Percentiles rank a stretch among this genome's conserved stretches.
These are phyloP conservation scores for Colletotrichum tamarilloi DNA, from an alignment of 2,329 filamentous ascomycete genomes.

Conservation along the genomic window DNA sequence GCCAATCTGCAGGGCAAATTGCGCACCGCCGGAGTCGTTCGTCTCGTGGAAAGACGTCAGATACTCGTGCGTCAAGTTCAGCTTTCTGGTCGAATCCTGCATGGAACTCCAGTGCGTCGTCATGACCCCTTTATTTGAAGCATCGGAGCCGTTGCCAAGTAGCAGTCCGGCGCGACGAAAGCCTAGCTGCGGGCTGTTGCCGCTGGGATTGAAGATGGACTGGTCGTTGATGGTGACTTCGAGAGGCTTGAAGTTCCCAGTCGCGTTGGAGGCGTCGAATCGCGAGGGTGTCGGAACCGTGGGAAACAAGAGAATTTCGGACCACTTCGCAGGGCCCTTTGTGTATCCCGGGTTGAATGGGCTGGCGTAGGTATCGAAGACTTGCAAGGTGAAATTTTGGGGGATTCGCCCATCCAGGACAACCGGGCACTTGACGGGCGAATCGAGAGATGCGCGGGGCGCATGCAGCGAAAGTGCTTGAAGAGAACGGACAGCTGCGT, in stretches of 20 bases:
- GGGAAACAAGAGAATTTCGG: slow-evolving; percentile 61
- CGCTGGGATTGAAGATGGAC: slow-evolving; percentile 65
- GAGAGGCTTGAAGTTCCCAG: slow-evolving; percentile 47
- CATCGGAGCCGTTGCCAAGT: slow-evolving; percentile 58
- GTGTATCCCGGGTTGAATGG: slow-evolving; percentile 63
- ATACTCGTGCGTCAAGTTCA: slow-evolving; percentile 72
- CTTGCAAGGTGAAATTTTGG: slow-evolving; percentile 46
- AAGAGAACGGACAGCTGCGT: slow-evolving; percentile 10
- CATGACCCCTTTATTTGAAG: slow-evolving; percentile 64
- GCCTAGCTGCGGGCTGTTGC: slow-evolving; percentile 60
- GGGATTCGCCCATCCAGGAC: slow-evolving; percentile 60
- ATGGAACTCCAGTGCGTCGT: slow-evolving; percentile 70
- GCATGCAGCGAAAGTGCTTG: slow-evolving; percentile 1
- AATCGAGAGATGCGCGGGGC: background rate
- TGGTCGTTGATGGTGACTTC: slow-evolving; percentile 67
- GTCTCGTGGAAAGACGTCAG: slow-evolving; percentile 63
- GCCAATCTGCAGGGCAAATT: slow-evolving; percentile 66
- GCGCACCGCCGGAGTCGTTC: slow-evolving; percentile 58
- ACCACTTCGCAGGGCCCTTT: slow-evolving; percentile 63
- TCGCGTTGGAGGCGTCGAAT: slow-evolving; percentile 57
- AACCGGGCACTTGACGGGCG: slow-evolving; percentile 46
- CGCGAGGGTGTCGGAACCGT: slow-evolving; percentile 38
- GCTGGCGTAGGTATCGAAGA: slow-evolving; percentile 56
- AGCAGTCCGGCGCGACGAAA: slow-evolving; percentile 52
- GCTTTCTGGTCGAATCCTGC: slow-evolving; percentile 60